These are phyloP conservation scores for Persicaria maculosa DNA, from an alignment of 148 eudicot species.

Conservation along the genomic window DNA sequence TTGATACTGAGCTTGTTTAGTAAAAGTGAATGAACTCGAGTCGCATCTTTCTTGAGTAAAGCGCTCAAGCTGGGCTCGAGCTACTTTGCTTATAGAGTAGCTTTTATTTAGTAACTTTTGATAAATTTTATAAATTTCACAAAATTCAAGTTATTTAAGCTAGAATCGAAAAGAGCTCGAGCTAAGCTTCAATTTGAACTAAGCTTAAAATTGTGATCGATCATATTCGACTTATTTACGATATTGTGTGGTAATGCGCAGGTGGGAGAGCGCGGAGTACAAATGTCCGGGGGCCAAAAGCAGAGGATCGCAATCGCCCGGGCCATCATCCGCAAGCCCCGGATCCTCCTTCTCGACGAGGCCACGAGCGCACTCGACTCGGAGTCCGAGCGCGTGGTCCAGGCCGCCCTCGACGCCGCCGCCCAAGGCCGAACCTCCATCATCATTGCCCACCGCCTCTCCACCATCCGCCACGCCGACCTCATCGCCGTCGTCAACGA, in stretches of 20 bases:
- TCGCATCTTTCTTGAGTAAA: too few relatives aligned
- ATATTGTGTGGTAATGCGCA: background rate
- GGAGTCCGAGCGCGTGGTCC: slow-evolving; percentile 42
- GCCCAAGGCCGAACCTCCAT: slow-evolving; percentile 44
- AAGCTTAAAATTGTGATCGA: too few relatives aligned
- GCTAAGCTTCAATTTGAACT: too few relatives aligned
- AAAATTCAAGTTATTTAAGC: too few relatives aligned
- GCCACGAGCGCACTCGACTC: slow-evolving; percentile 57
- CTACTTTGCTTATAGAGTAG: too few relatives aligned
- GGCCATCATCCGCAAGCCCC: slow-evolving; percentile 44
- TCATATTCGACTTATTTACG: background rate
- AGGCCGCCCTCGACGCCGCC: slow-evolving; percentile 41
- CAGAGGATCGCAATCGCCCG: slow-evolving; percentile 55
- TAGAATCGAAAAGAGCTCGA: too few relatives aligned
- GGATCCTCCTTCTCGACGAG: slow-evolving; percentile 36
- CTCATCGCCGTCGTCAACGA: slow-evolving; percentile 33
- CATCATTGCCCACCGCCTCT: slow-evolving; percentile 49
- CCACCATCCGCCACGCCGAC: slow-evolving; percentile 43
- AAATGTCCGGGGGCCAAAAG: slow-evolving; percentile 56
- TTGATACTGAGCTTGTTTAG: too few relatives aligned
- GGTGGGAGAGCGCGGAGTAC: slow-evolving; percentile 55
- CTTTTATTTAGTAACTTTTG: too few relatives aligned
- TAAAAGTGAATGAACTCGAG: too few relatives aligned
- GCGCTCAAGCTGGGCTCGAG: too few relatives aligned
- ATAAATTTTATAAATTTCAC: too few relatives aligned